These are phyloP conservation scores for Thalassiosira ordinaria DNA, from an alignment of 352 stramenopile species.

Conservation along the genomic window DNA sequence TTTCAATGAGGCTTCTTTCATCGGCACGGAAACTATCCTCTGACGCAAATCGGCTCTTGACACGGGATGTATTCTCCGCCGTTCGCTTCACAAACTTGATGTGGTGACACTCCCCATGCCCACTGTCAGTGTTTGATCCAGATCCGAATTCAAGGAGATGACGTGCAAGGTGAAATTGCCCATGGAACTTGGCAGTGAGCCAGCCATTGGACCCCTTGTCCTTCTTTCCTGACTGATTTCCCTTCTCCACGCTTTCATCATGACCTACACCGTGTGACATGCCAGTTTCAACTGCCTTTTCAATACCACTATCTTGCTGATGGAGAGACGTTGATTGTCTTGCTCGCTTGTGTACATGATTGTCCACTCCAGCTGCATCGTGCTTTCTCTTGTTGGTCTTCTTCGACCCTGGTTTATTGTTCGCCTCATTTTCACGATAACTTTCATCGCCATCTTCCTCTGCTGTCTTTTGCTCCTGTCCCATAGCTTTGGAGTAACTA, in stretches of 20 bases:
- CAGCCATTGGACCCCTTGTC: background rate
- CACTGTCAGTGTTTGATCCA: background rate
- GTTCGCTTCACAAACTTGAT: background rate
- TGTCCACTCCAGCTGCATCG: background rate
- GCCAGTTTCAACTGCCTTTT: background rate
- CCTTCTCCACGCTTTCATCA: background rate
- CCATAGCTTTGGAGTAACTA: background rate
- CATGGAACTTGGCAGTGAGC: background rate
- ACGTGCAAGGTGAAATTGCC: background rate
- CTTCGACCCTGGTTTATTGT: background rate
- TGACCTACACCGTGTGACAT: too few relatives aligned
- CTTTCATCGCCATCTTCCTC: background rate
- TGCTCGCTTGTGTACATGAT: background rate
- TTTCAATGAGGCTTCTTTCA: too few relatives aligned
- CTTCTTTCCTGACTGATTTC: background rate
- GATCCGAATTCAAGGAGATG: background rate
- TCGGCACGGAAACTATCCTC: too few relatives aligned
- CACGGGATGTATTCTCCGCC: background rate
- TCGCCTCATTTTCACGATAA: background rate
- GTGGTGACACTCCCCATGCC: background rate
- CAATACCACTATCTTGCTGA: too few relatives aligned
- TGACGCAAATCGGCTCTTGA: too few relatives aligned
- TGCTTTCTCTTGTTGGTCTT: background rate
- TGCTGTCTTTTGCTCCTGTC: background rate
- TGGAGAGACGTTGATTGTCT: background rate